These are phyloP conservation scores for Ceratocystis smalleyi DNA, from an alignment of 2,329 filamentous ascomycete genomes.

Conservation along the genomic window DNA sequence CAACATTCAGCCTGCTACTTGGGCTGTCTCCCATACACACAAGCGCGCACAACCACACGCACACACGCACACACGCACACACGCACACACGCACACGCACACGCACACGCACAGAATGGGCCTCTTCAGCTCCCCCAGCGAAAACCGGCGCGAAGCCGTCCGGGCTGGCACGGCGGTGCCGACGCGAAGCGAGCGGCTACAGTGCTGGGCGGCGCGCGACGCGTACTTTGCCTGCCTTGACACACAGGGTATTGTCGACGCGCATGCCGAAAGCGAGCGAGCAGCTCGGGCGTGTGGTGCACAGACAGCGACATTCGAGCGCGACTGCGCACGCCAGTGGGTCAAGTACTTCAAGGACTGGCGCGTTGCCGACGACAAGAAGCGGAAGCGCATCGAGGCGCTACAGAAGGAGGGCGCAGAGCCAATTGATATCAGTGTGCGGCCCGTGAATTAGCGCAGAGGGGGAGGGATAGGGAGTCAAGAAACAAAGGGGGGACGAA, in stretches of 20 bases:
- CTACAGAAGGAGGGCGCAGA: conserved; percentile 57
- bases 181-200: conserved; percentile 62
- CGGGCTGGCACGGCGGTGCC: conserved; percentile 54
- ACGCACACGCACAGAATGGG: conserved; percentile 28
- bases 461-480: neutral
- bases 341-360: conserved; percentile 98
- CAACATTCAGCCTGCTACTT: neutral
- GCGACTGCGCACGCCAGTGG: conserved; percentile 80
- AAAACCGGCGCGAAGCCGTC: conserved; percentile 37
- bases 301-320: conserved; percentile 49
- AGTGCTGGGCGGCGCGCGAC: conserved; percentile 85
- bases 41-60: neutral
- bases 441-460: conserved; percentile 8
- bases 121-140: conserved; percentile 30
- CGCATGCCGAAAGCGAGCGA: conserved; percentile 24
- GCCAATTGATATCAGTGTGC: conserved; percentile 12
- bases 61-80: neutral
- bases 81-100: conserved; percentile 10
- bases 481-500: neutral
- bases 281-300: conserved; percentile 28
- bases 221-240: conserved; percentile 80
- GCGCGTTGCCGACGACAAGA: conserved; percentile 80
- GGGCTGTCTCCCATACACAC: neutral
- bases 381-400: conserved; percentile 60
- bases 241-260: conserved; percentile 62